A percentile compares a stretch with the other conserved stretches of the same genome.
Evolutionary conservation across 2,329 filamentous ascomycete species (phyloP).

Genomic region (Aspergillus phoenicis): DNA sequence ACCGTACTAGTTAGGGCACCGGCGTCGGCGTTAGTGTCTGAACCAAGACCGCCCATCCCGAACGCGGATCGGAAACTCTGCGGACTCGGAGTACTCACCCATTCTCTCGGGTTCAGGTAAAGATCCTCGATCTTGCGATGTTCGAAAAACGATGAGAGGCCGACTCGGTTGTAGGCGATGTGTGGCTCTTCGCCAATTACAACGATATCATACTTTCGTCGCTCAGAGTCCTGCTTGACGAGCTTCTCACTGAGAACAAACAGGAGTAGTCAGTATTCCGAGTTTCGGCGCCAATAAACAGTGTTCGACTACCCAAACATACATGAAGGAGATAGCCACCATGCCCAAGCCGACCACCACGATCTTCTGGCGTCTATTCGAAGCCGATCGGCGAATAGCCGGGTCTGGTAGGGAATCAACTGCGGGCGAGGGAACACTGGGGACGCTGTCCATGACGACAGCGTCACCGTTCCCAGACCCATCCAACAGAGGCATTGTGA

Average conservation of each 20-base stretch:
- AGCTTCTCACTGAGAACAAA: slow-evolving; percentile 71
- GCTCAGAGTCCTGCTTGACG: slow-evolving; percentile 76
- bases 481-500: slow-evolving; percentile 36
- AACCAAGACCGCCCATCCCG: not conserved
- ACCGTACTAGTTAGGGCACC: slow-evolving; percentile 57
- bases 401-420: slow-evolving; percentile 11
- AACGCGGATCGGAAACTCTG: not conserved
- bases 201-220: slow-evolving; percentile 75
- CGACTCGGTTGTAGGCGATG: slow-evolving; percentile 88
- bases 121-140: slow-evolving; percentile 82
- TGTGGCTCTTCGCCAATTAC: slow-evolving; percentile 88
- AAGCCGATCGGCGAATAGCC: slow-evolving; percentile 9
- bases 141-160: slow-evolving; percentile 84
- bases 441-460: slow-evolving; percentile 26
- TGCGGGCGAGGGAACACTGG: slow-evolving; percentile 12
- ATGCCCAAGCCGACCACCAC: slow-evolving; percentile 89
- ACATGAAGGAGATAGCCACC: slow-evolving; percentile 90
- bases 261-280: not conserved
- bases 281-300: not conserved
- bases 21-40: not conserved
- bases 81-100: slow-evolving; percentile 56
- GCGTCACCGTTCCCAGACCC: slow-evolving; percentile 28
- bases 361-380: slow-evolving; percentile 58
- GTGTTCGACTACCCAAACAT: slow-evolving; percentile 42
- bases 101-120: slow-evolving; percentile 83